Conservation (phyloP, 78 protist species). For the Reticulomyxa filosa region DNA sequence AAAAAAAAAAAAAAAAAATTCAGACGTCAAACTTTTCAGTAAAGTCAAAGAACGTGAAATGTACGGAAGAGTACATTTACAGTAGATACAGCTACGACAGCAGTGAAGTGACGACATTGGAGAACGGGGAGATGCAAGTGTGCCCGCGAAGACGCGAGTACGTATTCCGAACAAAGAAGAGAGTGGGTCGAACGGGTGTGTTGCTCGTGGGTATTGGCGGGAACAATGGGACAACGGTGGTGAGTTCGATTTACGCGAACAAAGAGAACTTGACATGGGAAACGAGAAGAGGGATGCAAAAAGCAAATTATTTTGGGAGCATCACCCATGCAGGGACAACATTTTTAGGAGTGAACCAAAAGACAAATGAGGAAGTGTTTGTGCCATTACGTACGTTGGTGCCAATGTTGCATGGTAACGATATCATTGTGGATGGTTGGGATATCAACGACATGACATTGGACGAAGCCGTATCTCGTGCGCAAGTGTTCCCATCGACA, state of each 20-base stretch:
- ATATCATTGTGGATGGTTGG: conserved; percentile 95
- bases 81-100: too few species aligned
- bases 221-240: conserved; percentile 94
- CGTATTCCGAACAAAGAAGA: conserved; percentile 22
- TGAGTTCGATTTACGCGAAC: conserved; percentile 82
- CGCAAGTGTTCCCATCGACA: too few species aligned
- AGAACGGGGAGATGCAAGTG: conserved; percentile 67
- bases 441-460: conserved; percentile 69
- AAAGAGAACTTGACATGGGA: conserved; percentile 54
- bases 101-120: too few species aligned
- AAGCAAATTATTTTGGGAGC: conserved; percentile 85
- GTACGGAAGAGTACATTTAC: too few species aligned
- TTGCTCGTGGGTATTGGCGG: conserved; percentile 96
- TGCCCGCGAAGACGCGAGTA: conserved; percentile 7
- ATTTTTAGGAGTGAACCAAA: conserved; percentile 42
- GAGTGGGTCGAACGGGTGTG: conserved; percentile 34
- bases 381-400: conserved; percentile 58
- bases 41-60: too few species aligned
- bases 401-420: conserved; percentile 94
- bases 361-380: conserved; percentile 41
- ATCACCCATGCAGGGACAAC: conserved; percentile 70
- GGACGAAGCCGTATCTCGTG: too few species aligned
- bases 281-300: conserved; percentile 49
- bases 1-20: too few species aligned
- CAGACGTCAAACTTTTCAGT: too few species aligned